Conservation (phyloP, 1,284 basidiomycete species). For the Tilletia indica region DNA sequence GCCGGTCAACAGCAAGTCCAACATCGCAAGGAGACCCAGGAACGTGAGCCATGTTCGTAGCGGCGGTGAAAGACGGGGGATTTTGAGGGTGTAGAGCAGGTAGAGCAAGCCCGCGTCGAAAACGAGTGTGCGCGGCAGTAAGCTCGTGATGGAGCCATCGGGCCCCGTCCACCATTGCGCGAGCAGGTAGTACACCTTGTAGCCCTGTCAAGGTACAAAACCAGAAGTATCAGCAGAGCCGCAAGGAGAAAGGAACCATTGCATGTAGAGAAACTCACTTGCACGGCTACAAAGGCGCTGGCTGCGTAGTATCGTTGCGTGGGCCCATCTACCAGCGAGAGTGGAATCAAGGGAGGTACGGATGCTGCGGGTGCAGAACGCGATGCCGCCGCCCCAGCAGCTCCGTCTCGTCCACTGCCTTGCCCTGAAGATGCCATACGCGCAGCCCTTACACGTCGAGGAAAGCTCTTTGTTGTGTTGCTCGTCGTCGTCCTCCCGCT, state of each 20-base stretch:
- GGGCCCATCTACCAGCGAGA: slow-evolving; percentile 57
- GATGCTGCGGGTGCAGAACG: background rate
- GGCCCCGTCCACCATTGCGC: background rate
- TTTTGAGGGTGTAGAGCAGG: slow-evolving; percentile 27
- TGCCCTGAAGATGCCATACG: background rate
- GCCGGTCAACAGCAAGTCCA: slow-evolving; percentile 34
- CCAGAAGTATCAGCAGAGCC: background rate
- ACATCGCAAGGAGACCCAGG: slow-evolving; percentile 28
- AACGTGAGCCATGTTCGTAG: slow-evolving; percentile 18
- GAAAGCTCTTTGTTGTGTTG: background rate
- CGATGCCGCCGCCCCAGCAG: background rate
- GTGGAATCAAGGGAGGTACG: slow-evolving; percentile 50
- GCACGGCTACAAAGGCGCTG: slow-evolving; percentile 59
- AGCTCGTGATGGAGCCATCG: slow-evolving; percentile 16
- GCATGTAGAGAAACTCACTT: slow-evolving; percentile 53
- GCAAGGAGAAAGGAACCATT: background rate
- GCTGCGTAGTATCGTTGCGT: slow-evolving; percentile 62
- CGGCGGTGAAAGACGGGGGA: background rate
- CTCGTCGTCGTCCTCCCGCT: background rate
- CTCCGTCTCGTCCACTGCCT: background rate
- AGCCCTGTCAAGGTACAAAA: slow-evolving; percentile 18
- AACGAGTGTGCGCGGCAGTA: slow-evolving; percentile 21
- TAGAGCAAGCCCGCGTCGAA: slow-evolving; percentile 26
- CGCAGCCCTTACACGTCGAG: background rate
- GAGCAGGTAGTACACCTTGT: background rate